Evolutionary conservation across 2,329 filamentous ascomycete species (phyloP).

Genomic region (Stromatinia cepivora): DNA sequence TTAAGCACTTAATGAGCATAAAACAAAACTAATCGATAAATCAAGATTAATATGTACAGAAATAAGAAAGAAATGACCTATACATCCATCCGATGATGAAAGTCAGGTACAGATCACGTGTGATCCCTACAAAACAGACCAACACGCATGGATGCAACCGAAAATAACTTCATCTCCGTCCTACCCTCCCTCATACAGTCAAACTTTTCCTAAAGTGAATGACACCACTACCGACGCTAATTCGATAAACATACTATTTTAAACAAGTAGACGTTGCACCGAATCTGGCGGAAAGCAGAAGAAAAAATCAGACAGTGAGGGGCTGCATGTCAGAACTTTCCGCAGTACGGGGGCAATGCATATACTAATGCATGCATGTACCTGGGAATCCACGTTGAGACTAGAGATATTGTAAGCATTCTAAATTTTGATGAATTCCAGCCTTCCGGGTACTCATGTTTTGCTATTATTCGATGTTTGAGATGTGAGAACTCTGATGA

Average conservation of each 20-base stretch:
- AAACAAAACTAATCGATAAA: not conserved
- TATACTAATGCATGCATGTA: not conserved
- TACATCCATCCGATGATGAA: not conserved
- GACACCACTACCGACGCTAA: not conserved
- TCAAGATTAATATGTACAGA: not conserved
- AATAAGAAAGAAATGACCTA: not conserved
- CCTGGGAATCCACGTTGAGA: not conserved
- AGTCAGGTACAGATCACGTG: not conserved
- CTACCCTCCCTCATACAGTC: no score
- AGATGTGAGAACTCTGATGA: not conserved
- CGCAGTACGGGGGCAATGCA: not conserved
- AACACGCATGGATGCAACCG: no score
- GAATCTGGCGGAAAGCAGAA: not conserved
- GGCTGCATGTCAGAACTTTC: slow-evolving; percentile 2
- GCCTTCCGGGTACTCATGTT: not conserved
- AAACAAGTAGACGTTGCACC: not conserved
- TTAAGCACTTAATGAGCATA: not conserved
- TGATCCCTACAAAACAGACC: not conserved
- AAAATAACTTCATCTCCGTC: not conserved
- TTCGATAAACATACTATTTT: not conserved
- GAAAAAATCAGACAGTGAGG: not conserved
- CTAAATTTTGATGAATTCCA: not conserved
- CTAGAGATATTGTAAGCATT: not conserved
- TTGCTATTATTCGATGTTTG: not conserved
- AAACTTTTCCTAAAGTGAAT: not conserved